Conservation (phyloP, 768 basidiomycete species). For the Austroboletus eburneus region DNA sequence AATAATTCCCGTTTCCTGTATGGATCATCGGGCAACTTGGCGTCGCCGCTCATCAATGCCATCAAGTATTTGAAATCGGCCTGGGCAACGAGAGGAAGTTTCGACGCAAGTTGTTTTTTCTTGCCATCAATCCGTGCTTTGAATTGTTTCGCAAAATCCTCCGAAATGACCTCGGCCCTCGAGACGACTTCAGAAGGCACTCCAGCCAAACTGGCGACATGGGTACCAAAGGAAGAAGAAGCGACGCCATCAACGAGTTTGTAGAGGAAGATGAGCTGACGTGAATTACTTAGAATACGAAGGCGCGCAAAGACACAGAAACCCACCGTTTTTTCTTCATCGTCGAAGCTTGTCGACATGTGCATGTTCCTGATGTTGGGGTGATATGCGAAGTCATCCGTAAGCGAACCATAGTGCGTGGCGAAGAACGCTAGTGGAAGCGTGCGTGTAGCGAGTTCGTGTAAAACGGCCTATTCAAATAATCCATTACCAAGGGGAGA, state of each 20-base stretch:
- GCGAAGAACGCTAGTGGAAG: conserved; percentile 93
- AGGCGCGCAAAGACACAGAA: background rate
- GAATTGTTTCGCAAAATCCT: conserved; percentile 84
- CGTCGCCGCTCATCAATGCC: conserved; percentile 52
- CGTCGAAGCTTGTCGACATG: conserved; percentile 93
- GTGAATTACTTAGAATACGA: background rate
- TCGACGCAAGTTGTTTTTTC: conserved; percentile 45
- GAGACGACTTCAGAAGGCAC: conserved; percentile 82
- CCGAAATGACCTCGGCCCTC: conserved; percentile 83
- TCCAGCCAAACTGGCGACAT: conserved; percentile 93
- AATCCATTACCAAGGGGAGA: conserved; percentile 5
- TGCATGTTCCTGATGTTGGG: conserved; percentile 93
- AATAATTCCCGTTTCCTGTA: conserved; percentile 53
- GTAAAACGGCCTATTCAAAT: conserved; percentile 70
- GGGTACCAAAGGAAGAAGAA: conserved; percentile 85
- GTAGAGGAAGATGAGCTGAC: conserved; percentile 87
- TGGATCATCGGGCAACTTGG: conserved; percentile 49
- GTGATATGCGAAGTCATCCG: conserved; percentile 90
- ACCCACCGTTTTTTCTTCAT: conserved; percentile 80
- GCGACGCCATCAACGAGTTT: conserved; percentile 89
- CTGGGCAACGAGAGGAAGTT: conserved; percentile 75
- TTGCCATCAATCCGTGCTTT: conserved; percentile 69
- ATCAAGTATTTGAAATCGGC: conserved; percentile 87
- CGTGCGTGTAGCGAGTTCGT: conserved; percentile 91
- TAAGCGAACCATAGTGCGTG: conserved; percentile 94